A percentile compares a stretch with the other conserved stretches of the same genome.
These are phyloP conservation scores for Carex littledalei DNA, from an alignment of 176 grass and related monocot genomes.

Conservation along the genomic window DNA sequence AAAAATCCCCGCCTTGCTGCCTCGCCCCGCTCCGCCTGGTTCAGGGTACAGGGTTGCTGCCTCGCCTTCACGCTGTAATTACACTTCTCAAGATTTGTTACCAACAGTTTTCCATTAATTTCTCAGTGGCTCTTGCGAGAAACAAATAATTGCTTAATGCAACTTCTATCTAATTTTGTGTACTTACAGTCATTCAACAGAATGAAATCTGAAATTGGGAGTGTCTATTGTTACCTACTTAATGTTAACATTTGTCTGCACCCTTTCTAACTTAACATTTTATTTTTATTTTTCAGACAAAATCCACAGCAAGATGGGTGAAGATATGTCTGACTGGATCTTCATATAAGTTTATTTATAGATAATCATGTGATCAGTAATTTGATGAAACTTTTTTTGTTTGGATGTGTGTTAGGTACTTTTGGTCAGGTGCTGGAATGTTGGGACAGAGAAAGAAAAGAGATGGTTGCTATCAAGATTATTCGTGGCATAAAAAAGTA, in stretches of 20 bases:
- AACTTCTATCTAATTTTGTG: background rate
- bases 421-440: constrained; percentile 92
- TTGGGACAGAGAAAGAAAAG: constrained; percentile 84
- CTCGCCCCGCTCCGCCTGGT: too few species aligned
- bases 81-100: constrained; percentile 9
- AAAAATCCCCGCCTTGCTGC: too few species aligned
- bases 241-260: background rate
- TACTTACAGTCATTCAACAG: background rate
- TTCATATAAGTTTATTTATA: background rate
- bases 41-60: too few species aligned
- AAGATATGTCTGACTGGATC: constrained; percentile 53
- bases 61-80: constrained; percentile 87
- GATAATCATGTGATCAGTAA: constrained; percentile 4
- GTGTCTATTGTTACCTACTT: background rate
- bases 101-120: constrained; percentile 4
- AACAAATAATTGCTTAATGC: background rate
- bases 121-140: background rate
- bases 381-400: background rate
- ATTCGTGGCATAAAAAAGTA: constrained; percentile 68
- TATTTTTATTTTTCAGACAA: constrained; percentile 48
- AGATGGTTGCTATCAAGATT: constrained; percentile 91
- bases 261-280: constrained; percentile 13
- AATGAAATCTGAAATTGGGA: background rate
- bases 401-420: constrained; percentile 44
- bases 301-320: constrained; percentile 88